A percentile compares a stretch with the other conserved stretches of the same genome.
Evolutionary conservation across 2,329 filamentous ascomycete genomes (phyloP).

Genomic region (Monilinia aucupariae): DNA sequence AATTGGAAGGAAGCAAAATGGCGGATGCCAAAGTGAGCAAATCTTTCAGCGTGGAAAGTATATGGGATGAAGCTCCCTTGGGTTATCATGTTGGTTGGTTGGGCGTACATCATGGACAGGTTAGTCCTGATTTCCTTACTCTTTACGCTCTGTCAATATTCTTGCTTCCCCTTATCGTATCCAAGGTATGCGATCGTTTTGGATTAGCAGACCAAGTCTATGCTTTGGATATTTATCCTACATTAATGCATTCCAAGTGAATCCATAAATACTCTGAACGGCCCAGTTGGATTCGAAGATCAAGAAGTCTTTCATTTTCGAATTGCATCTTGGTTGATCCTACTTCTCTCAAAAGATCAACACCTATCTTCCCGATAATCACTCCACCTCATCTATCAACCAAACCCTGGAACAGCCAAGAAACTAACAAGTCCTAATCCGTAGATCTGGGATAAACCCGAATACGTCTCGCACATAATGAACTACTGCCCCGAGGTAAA

Average conservation of each 20-base stretch:
- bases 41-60: slow-evolving; percentile 46
- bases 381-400: no score
- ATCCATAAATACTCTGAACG: no score
- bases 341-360: neutral
- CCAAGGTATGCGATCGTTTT: no score
- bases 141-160: neutral
- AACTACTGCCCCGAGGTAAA: slow-evolving; percentile 52
- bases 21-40: slow-evolving; percentile 38
- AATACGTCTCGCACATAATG: slow-evolving; percentile 44
- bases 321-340: no score
- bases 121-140: neutral
- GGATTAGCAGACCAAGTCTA: no score
- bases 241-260: no score
- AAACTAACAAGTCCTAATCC: slow-evolving; percentile 30
- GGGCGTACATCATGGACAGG: slow-evolving; percentile 35
- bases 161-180: neutral
- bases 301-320: no score
- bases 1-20: slow-evolving; percentile 45
- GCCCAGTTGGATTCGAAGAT: no score
- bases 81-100: slow-evolving; percentile 47
- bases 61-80: slow-evolving; percentile 47
- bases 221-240: no score
- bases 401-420: fast-evolving
- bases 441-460: slow-evolving; percentile 43
- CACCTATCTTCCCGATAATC: neutral